Evolutionary conservation across 1,284 basidiomycete genomes (phyloP).

Genomic region (Rhodotorula mucilaginosa): DNA sequence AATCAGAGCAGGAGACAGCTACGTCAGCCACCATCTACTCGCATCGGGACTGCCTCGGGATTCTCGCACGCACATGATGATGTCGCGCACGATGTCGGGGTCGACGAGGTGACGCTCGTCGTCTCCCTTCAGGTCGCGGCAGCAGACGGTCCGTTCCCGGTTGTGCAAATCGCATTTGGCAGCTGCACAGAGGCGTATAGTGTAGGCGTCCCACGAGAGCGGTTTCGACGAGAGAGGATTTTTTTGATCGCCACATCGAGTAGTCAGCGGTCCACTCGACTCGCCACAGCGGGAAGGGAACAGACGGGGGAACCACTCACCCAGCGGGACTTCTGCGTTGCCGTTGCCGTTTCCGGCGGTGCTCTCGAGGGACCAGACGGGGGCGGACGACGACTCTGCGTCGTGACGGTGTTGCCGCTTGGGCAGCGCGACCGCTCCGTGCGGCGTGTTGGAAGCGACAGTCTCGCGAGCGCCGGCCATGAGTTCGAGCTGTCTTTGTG

Average conservation of each 20-base stretch:
- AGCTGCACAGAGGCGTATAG: constrained; percentile 3
- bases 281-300: not conserved
- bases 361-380: constrained; percentile 34
- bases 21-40: too few relatives aligned
- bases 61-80: constrained; percentile 52
- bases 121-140: constrained; percentile 49
- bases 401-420: not conserved
- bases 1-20: too few relatives aligned
- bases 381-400: constrained; percentile 11
- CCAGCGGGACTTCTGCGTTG: constrained; percentile 28
- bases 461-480: constrained; percentile 7
- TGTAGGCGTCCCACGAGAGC: not conserved
- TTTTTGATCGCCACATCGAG: not conserved
- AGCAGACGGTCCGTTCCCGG: constrained; percentile 40
- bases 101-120: constrained; percentile 76
- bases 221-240: too few relatives aligned
- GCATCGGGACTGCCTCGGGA: too few relatives aligned
- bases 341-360: constrained; percentile 5
- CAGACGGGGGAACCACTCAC: constrained; percentile 10
- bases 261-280: too few relatives aligned
- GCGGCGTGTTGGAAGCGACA: constrained; percentile 24
- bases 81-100: constrained; percentile 77
- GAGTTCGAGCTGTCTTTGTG: not conserved
- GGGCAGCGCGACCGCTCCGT: constrained; percentile 29
- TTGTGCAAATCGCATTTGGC: constrained; percentile 41